Base-by-base conservation (phyloP, 2,329 filamentous ascomycete genomes). In the Colletotrichum agaves region DNA sequence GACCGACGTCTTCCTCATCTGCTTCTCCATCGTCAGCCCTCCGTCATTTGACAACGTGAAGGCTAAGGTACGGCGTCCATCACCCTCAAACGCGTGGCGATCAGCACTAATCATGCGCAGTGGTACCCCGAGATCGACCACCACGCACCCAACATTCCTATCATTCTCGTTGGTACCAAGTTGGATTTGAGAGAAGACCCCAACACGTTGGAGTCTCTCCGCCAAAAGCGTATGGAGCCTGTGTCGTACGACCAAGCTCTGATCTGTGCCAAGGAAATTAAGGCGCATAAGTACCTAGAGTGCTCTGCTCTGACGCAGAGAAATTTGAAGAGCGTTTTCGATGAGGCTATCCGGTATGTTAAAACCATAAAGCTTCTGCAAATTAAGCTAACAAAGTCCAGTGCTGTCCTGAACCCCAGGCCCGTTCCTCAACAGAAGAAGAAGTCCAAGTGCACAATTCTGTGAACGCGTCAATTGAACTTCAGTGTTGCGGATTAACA, bases 21-120 rank as follows among this genome's bases (percentile, higher is more conserved):
- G 95, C 84, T 98, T 98, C 83, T 98, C 94, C 72, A 97, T 98
- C 77, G 94, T 98, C 82, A 97, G 93, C 89, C 95, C 95, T 55
- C 93, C 96, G 21, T 98, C 95, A 35, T 98, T 98, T 77, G 96
- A 98, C 83, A 99, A 99, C 89, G 95, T 99, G 78, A 96, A 94
- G 84, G 94, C 94, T 69, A 99, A 98, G 91, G 94, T 97, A 85
- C 73, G 85, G 76, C 39, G 17, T 69, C 13, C 39, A 37, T 41
- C 46, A 47, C 62, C 44, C 37, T 21, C 17, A 27, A 27, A 46
- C 35, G 47, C 47, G 23, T 39, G 39, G 21, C 12, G 10, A 55
- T 61, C 41, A 60, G 64, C 52, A 58, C 64, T 67, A 63, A 67
- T 12, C 15, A 46, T 39, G 35, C 52, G 35, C 64, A 98, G 94